Conservation (phyloP, 306 rosid species). For the Canavalia ensiformis region DNA sequence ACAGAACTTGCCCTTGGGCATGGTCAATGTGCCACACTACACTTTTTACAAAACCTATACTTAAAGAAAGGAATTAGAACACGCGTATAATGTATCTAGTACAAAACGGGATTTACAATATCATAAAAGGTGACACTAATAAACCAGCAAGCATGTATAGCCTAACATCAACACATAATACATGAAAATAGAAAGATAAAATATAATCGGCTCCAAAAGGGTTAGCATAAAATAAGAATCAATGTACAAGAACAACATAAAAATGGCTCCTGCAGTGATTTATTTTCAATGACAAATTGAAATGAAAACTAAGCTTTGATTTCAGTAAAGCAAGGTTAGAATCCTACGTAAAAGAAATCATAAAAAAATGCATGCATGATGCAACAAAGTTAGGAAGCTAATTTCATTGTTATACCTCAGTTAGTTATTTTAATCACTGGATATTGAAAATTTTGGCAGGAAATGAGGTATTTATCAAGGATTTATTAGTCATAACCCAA, state of each 20-base stretch:
- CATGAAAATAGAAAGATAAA: conserved; percentile 23
- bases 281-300: neutral
- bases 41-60: conserved; percentile 16
- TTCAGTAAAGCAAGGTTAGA: conserved; percentile 23
- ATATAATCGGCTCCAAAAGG: neutral
- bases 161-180: neutral
- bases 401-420: no score
- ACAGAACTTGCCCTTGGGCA: conserved; percentile 12
- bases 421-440: no score
- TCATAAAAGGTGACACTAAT: no score
- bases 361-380: neutral
- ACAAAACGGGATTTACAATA: no score
- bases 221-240: neutral
- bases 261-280: neutral
- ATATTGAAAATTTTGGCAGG: no score
- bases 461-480: no score
- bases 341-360: conserved; percentile 18
- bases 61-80: neutral
- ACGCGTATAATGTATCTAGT: no score
- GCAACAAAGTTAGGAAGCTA: conserved; percentile 24
- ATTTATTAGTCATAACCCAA: neutral
- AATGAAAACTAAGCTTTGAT: conserved; percentile 32
- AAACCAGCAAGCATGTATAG: no score
- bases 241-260: conserved; percentile 15
- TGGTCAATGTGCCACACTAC: neutral